These are phyloP conservation scores for Diplodia seriata DNA, from an alignment of 2,329 filamentous ascomycete genomes.

Conservation along the genomic window DNA sequence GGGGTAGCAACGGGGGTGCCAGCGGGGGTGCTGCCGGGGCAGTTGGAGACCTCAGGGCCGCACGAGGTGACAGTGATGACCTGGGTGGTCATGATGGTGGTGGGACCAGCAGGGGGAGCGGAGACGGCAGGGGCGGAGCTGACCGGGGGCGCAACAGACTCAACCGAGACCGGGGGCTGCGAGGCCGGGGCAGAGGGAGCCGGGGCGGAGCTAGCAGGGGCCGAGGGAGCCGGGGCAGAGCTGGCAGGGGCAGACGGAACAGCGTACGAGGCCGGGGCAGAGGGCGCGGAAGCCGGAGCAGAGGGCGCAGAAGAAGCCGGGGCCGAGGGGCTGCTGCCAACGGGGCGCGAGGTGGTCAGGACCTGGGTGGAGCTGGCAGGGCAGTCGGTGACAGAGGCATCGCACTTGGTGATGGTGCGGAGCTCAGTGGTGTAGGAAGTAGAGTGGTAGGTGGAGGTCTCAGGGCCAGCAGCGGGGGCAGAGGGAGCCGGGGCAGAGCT, in stretches of 20 bases:
- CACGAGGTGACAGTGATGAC: constrained; percentile 29
- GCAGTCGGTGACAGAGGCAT: constrained; percentile 33
- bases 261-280: neutral
- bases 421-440: constrained; percentile 26
- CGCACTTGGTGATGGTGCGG: constrained; percentile 28
- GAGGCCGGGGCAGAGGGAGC: constrained; percentile 1
- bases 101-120: constrained; percentile 9
- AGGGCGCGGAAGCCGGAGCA: neutral
- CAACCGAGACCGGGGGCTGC: constrained; percentile 9
- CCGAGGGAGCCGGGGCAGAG: neutral
- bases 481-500: neutral
- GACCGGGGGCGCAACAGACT: neutral
- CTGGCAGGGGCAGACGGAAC: neutral
- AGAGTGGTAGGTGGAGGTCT: constrained; percentile 18
- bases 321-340: no score
- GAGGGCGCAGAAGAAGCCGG: neutral
- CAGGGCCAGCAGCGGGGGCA: neutral
- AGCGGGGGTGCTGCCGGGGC: constrained; percentile 33
- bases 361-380: constrained; percentile 35
- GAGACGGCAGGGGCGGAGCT: constrained; percentile 10
- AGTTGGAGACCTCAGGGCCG: constrained; percentile 33
- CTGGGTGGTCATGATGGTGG: constrained; percentile 26
- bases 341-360: constrained; percentile 28
- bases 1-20: neutral
- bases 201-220: neutral